phyloP scores from a whole-genome alignment of 331 rosid species.

The Prunus yedoensis region DNA sequence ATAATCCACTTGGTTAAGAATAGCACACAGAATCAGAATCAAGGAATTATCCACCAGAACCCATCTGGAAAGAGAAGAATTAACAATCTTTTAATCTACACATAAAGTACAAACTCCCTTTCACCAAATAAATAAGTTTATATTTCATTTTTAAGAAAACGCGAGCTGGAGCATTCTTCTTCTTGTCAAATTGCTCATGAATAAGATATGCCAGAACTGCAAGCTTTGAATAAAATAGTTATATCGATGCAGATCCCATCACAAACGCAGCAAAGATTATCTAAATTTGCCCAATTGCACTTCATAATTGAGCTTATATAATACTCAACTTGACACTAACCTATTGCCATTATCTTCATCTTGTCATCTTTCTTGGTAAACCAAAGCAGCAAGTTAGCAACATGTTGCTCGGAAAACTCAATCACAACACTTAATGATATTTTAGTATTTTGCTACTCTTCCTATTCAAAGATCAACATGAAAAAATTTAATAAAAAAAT shows the following conservation, averaged over 20 bases:
- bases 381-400: too few species aligned
- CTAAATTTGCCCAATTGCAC: too few species aligned
- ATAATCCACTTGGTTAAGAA: background rate
- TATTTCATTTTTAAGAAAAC: background rate
- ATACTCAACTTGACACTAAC: too few species aligned
- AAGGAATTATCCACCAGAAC: background rate
- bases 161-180: background rate
- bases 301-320: too few species aligned
- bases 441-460: too few species aligned
- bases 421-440: too few species aligned
- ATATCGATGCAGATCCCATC: background rate
- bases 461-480: too few species aligned
- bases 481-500: too few species aligned
- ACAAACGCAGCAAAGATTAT: background rate
- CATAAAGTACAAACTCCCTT: too few species aligned
- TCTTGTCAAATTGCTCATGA: background rate
- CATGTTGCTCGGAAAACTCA: too few species aligned
- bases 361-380: too few species aligned
- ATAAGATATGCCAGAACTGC: background rate
- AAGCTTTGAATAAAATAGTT: background rate
- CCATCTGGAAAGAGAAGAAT: background rate
- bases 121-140: background rate
- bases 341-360: background rate
- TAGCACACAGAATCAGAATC: conserved; percentile 2
- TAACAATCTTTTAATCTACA: too few species aligned